Base-by-base conservation (phyloP, 257 asterid genomes). In the Ophiorrhiza pumila region DNA sequence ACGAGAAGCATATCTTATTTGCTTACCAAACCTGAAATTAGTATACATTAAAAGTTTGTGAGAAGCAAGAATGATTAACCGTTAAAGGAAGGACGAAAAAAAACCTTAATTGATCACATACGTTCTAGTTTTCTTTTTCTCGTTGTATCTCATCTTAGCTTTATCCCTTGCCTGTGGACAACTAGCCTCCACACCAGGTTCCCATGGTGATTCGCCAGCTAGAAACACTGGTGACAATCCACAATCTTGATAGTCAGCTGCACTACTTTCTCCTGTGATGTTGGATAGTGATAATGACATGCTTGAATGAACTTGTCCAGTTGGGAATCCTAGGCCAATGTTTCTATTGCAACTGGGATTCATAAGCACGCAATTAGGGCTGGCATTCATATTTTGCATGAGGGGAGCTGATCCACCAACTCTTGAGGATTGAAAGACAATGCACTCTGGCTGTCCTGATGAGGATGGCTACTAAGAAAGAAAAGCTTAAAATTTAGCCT, bases 61-160 rank as follows among this genome's bases (percentile, higher is more conserved):
- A 9, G 29, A 58, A 35, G n/a, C 22, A 11, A 71, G 65, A 18
- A 23, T 55, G 53, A 14, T 55, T 31, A 11, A 34, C 3, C 4
- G 14, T 56, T 15, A 22, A 53, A 69, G 1, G 61, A 32, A 69
- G 27, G 8, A 46, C 22, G 12, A n/a, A 25, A 64, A 14, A 27
- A 20, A 27, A 8, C 9, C 20, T 22, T 18, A 45, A 57, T 17
- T 55, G 66, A 47, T 55, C 8, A 73, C 92, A 2, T 82, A 89
- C 98, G 68, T 88, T 75, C 97, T 79, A 42, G 85, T 91, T 77
- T 89, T 89, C 90, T 88, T 91, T 82, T 93, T 93, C 65, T 88
- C 98, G 15, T 84, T 80, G 83, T 89, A 93, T 80, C 98, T 87
- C 88, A 89, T 90, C 89, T 83, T 89, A 34, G 98, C 98, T 71